Base-by-base conservation (phyloP, 371 early-diverging fungal species). In the Syncephalastrum sp. region DNA sequence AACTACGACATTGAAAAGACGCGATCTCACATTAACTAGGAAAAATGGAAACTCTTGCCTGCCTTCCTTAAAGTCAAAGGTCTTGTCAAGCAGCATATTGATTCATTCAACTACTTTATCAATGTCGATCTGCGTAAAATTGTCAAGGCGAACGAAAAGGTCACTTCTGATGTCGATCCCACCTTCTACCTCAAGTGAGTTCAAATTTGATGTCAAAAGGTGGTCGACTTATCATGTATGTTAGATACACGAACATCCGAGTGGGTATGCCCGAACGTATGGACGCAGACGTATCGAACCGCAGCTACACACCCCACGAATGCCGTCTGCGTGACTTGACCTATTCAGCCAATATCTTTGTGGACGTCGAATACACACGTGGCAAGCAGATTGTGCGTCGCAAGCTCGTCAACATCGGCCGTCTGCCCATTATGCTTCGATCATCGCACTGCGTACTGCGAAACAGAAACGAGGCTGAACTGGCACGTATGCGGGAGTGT, bases 31-130 rank as follows among this genome's bases (percentile, higher is more conserved):
- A 15, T 21, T 19, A 3, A 17, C 21, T 70, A 96, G 91, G 98
- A 99, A 71, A 99, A 99, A 74, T 97, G 98, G 97, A 86, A 94
- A 63, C 82, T 99, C n/a, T 78, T 99, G 38, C 97, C 99, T 8
- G 93, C 96, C 0, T 99, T 97, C 73, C 79, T 99, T 38, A 91
- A 93, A 70, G 94, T 97, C 46, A 99, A 98, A 69, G 99, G 99
- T 62, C 90, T 99, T 38, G 94, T 99, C 57, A 96, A 99, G 73
- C 99, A 99, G 75, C 99, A 99, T 70, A 88, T 99, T 58, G 99
- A 99, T 72, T 99, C 99, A 0, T 99, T 96, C 83, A 97, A 99
- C 82, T 97, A 98, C 74, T 99, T 99, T 79, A 83, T 99, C 65
- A 89, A 96, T 62, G 89, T 91, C 16, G 99, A 98, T 59, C 77